Conservation (phyloP, 805 yeast species). For the Saccharomycodes ludwigii region DNA sequence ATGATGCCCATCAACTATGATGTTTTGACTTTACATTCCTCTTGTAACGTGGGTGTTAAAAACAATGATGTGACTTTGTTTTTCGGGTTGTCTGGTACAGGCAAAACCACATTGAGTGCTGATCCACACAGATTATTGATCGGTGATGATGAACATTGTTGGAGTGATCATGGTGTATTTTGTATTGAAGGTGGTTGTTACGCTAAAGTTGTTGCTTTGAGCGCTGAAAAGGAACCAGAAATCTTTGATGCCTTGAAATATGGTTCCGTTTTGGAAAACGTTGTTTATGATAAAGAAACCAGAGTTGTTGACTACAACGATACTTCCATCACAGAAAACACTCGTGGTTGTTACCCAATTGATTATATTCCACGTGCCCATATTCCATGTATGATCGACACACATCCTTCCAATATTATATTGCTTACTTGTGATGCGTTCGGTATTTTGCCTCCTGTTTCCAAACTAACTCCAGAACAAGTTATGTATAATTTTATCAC, state of each 20-base stretch:
- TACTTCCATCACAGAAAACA: constrained; percentile 82
- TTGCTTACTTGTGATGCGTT: constrained; percentile 95
- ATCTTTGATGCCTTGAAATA: constrained; percentile 89
- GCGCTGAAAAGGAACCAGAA: constrained; percentile 93
- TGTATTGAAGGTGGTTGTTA: constrained; percentile 99
- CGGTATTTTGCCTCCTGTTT: constrained; percentile 96
- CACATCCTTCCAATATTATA: constrained; percentile 86
- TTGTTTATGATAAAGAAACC: constrained; percentile 64
- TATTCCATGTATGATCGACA: constrained; percentile 83
- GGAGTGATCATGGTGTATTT: constrained; percentile 97
- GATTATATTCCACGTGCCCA: constrained; percentile 93
- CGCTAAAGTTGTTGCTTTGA: constrained; percentile 88
- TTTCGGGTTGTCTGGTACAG: constrained; percentile 96
- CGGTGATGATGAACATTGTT: constrained; percentile 99
- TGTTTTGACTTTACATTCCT: constrained; percentile 87
- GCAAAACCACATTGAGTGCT: constrained; percentile 94
- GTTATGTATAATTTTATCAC: constrained; percentile 98
- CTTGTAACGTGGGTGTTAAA: constrained; percentile 79
- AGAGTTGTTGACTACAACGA: constrained; percentile 81
- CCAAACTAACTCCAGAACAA: constrained; percentile 85
- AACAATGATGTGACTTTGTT: constrained; percentile 84
- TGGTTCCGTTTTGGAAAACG: constrained; percentile 91
- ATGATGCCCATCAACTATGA: constrained; percentile 91
- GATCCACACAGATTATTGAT: constrained; percentile 88
- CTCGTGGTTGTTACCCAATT: constrained; percentile 97